Evolutionary conservation across 2,329 filamentous ascomycete genomes (phyloP).

Genomic region (Pseudofabraea citricarpa): DNA sequence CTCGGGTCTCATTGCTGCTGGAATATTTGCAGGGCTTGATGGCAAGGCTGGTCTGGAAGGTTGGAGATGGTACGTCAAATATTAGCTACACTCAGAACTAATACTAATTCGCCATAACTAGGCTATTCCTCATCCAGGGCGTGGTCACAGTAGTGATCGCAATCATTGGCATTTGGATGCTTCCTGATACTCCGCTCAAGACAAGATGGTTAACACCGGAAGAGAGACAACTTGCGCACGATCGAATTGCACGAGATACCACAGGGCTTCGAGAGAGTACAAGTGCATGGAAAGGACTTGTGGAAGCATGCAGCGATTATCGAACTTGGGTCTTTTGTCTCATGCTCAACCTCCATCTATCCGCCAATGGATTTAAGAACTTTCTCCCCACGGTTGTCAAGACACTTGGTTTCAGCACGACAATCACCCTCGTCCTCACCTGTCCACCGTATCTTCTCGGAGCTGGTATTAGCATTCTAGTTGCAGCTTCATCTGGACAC

Average conservation of each 20-base stretch:
- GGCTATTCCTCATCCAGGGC: slow-evolving; percentile 40
- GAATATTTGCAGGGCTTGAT: slow-evolving; percentile 30
- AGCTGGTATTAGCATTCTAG: slow-evolving; percentile 24
- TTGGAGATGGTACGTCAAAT: slow-evolving; percentile 32
- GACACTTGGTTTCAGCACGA: slow-evolving; percentile 28
- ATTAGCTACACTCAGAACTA: neutral
- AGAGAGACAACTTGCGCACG: slow-evolving; percentile 35
- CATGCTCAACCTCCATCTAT: slow-evolving; percentile 43
- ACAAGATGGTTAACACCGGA: slow-evolving; percentile 36
- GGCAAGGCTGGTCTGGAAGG: slow-evolving; percentile 29
- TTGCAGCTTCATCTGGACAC: slow-evolving; percentile 34
- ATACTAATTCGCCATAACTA: neutral
- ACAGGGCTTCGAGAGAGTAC: slow-evolving; percentile 33
- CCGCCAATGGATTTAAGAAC: slow-evolving; percentile 35
- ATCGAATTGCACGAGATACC: slow-evolving; percentile 37
- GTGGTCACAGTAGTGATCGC: slow-evolving; percentile 48
- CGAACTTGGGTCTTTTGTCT: slow-evolving; percentile 37
- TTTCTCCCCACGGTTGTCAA: slow-evolving; percentile 35
- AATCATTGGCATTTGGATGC: slow-evolving; percentile 20
- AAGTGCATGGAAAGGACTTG: slow-evolving; percentile 33
- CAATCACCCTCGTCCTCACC: slow-evolving; percentile 37
- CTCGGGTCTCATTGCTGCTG: slow-evolving; percentile 32
- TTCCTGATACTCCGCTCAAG: slow-evolving; percentile 30
- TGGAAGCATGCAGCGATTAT: slow-evolving; percentile 34
- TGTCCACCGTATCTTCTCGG: slow-evolving; percentile 27